These are phyloP conservation scores for Urochloa ruziziensis DNA, from an alignment of 176 grass and related monocot genomes.

Conservation along the genomic window DNA sequence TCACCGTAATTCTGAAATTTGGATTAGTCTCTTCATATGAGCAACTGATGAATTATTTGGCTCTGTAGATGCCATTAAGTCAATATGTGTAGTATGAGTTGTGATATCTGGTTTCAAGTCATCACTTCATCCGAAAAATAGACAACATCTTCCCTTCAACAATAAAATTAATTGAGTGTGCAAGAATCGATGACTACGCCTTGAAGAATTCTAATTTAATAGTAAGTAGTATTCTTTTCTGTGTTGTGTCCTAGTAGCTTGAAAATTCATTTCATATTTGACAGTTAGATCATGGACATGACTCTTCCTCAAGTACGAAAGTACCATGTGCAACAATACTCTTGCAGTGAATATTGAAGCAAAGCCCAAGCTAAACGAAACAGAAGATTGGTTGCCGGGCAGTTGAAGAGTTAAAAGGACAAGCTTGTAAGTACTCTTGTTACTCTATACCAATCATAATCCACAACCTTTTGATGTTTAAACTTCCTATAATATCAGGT, in stretches of 20 bases:
- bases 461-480: background rate
- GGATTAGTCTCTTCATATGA: slow-evolving; percentile 20
- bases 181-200: background rate
- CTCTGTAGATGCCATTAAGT: background rate
- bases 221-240: slow-evolving; percentile 16
- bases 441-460: slow-evolving; percentile 1
- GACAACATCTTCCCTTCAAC: background rate
- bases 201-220: background rate
- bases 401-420: slow-evolving; percentile 82
- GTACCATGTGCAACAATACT: slow-evolving; percentile 67
- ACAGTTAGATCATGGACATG: slow-evolving; percentile 87
- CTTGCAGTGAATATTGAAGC: slow-evolving; percentile 69
- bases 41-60: background rate
- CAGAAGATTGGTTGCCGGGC: slow-evolving; percentile 53
- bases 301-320: slow-evolving; percentile 63
- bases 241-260: background rate
- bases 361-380: slow-evolving; percentile 72
- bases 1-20: background rate
- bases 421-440: slow-evolving; percentile 52
- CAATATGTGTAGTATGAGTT: background rate
- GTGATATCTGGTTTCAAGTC: background rate
- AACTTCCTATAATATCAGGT: background rate
- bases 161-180: background rate
- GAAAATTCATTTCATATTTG: slow-evolving; percentile 32
- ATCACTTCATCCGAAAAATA: background rate